phyloP scores from a whole-genome alignment of 306 rosid genomes.

The Abrus pulchellus region DNA sequence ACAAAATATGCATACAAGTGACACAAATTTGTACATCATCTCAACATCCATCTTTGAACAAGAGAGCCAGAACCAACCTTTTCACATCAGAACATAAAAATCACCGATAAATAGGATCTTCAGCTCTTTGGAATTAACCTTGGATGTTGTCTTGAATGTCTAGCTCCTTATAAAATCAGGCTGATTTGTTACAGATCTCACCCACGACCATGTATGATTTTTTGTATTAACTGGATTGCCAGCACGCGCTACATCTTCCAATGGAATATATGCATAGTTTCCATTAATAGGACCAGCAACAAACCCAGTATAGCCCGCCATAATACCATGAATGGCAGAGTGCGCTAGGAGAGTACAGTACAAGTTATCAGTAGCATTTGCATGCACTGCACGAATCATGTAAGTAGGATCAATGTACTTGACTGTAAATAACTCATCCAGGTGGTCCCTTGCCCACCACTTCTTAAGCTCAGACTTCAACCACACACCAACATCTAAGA shows the following conservation, averaged over 20 bases:
- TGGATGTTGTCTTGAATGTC: neutral
- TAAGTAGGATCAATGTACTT: constrained; percentile 90
- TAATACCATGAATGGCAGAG: constrained; percentile 84
- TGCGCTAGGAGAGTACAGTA: constrained; percentile 90
- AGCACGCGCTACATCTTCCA: constrained; percentile 77
- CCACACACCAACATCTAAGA: constrained; percentile 85
- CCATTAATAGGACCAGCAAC: constrained; percentile 83
- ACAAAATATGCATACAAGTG: constrained; percentile 10
- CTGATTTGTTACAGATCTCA: constrained; percentile 85
- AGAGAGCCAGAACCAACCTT: neutral
- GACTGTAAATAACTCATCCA: constrained; percentile 70
- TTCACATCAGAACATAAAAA: constrained; percentile 24
- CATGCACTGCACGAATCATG: constrained; percentile 90
- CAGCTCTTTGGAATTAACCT: constrained; percentile 9
- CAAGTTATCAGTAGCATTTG: constrained; percentile 77
- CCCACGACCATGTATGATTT: constrained; percentile 95
- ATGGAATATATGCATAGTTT: constrained; percentile 78
- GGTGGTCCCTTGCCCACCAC: constrained; percentile 81
- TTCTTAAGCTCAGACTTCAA: constrained; percentile 80
- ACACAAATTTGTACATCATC: constrained; percentile 38
- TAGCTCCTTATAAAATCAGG: constrained; percentile 71
- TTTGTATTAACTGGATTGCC: constrained; percentile 65
- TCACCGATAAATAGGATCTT: neutral
- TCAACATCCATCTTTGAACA: constrained; percentile 16
- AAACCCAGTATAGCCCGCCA: constrained; percentile 92